Evolutionary conservation across 1,284 basidiomycete species (phyloP).

Genomic region (Moesziomyces aphidis): DNA sequence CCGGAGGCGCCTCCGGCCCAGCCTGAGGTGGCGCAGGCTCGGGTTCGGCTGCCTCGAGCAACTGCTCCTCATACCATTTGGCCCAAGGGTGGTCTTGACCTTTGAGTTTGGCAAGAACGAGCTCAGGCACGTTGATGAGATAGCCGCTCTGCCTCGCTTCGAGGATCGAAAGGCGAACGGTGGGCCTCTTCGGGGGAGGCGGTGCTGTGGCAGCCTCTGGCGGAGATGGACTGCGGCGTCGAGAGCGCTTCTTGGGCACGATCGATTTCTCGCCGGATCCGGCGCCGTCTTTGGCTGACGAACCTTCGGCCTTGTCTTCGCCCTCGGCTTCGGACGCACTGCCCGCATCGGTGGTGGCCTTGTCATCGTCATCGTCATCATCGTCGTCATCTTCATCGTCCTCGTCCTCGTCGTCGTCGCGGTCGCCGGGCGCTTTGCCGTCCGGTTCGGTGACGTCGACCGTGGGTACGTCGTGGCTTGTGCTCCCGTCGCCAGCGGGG

Average conservation of each 20-base stretch:
- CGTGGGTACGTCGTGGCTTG: conserved; percentile 21
- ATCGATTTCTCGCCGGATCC: conserved; percentile 33
- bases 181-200: conserved; percentile 35
- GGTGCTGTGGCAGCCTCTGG: conserved; percentile 23
- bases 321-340: conserved; percentile 51
- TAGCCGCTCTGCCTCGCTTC: conserved; percentile 51
- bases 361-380: conserved; percentile 51
- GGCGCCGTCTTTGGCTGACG: conserved; percentile 33
- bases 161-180: conserved; percentile 36
- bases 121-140: conserved; percentile 58
- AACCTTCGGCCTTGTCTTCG: conserved; percentile 37
- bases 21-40: conserved; percentile 21
- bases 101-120: conserved; percentile 54
- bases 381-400: conserved; percentile 44
- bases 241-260: conserved; percentile 30
- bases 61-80: conserved; percentile 56
- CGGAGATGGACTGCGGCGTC: conserved; percentile 34
- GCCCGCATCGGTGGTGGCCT: conserved; percentile 42
- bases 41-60: conserved; percentile 24
- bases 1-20: conserved; percentile 23
- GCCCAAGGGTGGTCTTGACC: conserved; percentile 54
- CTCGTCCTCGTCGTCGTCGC: conserved; percentile 25
- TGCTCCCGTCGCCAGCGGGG: conserved; percentile 28
- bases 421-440: conserved; percentile 2
- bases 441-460: conserved; percentile 19